Base-by-base conservation (phyloP, 257 asterid genomes). In the Penstemon newberryi region DNA sequence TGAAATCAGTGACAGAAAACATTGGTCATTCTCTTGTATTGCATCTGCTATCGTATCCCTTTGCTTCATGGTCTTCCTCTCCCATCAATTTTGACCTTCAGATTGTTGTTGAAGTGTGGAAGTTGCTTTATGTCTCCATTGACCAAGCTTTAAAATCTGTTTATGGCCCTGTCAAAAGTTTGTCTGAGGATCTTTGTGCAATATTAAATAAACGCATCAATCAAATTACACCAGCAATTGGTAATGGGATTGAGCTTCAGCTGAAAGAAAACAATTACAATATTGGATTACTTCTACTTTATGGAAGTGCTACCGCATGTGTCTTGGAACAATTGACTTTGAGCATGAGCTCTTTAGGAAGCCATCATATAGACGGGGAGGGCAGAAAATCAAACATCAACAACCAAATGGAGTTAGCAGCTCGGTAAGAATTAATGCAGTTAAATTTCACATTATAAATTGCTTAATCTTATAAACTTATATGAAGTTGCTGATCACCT, bases 11-110 rank as follows among this genome's bases (percentile, higher is more conserved):
- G 59, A 50, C 56, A 3, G 81, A 81, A 54, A 65, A 45, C 71
- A 67, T 53, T 56, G 73, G 82, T 67, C 78, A 74, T 83, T 64
- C 85, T 64, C 70, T 60, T 41, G 57, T 66, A 33, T 64, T 86
- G 73, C 81, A 74, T 77, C 84, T 87, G 70, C 80, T 87, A 10
- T 67, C 74, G 11, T 90, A 86, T 60, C 96, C 94, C 65, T 83
- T 87, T 76, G 82, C 85, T 76, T 56, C 75, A 40, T 79, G 76
- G 77, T 74, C 83, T 53, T 59, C 15, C 52, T 68, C 53, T 78
- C 65, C 77, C 41, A 70, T 58, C 45, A 75, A 81, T 56, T 77
- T 43, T 46, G 80, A 75, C 66, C 79, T 71, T 73, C 80, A 66
- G 68, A 68, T 69, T 44, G 75, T 83, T 70, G 66, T 70, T 38